phyloP scores from a whole-genome alignment of 352 stramenopile species.

The Achlya hypogyna region DNA sequence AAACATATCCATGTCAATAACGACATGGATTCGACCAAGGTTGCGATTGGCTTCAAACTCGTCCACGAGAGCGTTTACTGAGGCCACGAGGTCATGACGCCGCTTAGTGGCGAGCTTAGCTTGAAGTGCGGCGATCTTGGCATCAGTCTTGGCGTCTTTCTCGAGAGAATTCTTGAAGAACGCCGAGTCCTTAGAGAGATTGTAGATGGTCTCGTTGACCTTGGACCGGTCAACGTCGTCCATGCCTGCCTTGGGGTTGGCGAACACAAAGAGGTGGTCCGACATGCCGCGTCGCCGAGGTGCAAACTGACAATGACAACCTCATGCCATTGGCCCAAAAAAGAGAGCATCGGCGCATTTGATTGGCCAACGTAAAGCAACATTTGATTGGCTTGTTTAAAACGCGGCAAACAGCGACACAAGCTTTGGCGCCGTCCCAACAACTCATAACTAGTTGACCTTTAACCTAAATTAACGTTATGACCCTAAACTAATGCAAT shows the following conservation, averaged over 20 bases:
- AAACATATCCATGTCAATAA: slow-evolving; percentile 97
- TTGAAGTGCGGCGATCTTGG: slow-evolving; percentile 66
- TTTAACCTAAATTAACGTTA: no score
- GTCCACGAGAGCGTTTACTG: slow-evolving; percentile 30
- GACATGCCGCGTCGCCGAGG: background rate
- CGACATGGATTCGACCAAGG: slow-evolving; percentile 70
- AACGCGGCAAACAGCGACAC: no score
- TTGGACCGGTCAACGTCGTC: slow-evolving; percentile 76
- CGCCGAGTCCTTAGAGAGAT: slow-evolving; percentile 89
- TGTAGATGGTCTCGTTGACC: slow-evolving; percentile 90
- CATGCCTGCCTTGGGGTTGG: slow-evolving; percentile 83
- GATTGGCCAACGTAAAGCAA: no score
- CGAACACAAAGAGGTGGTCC: slow-evolving; percentile 71
- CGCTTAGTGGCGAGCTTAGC: slow-evolving; percentile 34
- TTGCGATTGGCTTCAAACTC: slow-evolving; percentile 47
- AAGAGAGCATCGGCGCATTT: no score
- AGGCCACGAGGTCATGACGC: slow-evolving; percentile 22
- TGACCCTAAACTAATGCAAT: no score
- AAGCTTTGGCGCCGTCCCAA: no score
- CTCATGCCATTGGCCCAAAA: no score
- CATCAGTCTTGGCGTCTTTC: slow-evolving; percentile 83
- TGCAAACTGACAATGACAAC: background rate
- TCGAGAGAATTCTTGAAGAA: slow-evolving; percentile 89
- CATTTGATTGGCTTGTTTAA: no score
- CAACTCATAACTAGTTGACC: no score